Conservation (phyloP, 164 flowering plant species). For the Platanus orientalis region DNA sequence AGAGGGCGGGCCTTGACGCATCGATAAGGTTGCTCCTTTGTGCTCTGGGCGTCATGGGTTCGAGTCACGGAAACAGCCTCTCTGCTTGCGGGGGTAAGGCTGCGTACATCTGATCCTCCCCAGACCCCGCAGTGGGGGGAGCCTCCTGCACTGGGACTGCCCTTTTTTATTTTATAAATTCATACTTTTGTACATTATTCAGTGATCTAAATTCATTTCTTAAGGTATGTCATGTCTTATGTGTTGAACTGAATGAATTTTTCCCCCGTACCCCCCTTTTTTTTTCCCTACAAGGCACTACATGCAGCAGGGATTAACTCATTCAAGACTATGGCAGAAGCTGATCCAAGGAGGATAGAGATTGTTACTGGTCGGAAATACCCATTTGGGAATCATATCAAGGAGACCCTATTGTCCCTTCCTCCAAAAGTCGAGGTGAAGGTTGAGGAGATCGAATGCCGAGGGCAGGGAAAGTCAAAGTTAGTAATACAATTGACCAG, state of each 20-base stretch:
- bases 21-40: too few species aligned
- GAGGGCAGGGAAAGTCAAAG: slow-evolving; percentile 61
- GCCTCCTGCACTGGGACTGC: too few species aligned
- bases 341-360: slow-evolving; percentile 95
- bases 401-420: slow-evolving; percentile 72
- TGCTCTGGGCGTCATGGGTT: too few species aligned
- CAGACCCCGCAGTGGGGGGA: too few species aligned
- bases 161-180: neutral
- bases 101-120: too few species aligned
- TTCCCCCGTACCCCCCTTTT: neutral
- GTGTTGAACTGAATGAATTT: slow-evolving; percentile 1
- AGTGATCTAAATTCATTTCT: slow-evolving; percentile 1
- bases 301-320: slow-evolving; percentile 73
- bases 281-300: slow-evolving; percentile 54
- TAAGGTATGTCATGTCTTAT: neutral
- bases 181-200: neutral
- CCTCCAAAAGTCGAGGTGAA: slow-evolving; percentile 83
- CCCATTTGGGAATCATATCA: slow-evolving; percentile 96
- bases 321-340: slow-evolving; percentile 71
- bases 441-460: slow-evolving; percentile 51
- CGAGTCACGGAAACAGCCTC: too few species aligned
- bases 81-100: too few species aligned
- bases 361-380: slow-evolving; percentile 86
- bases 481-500: slow-evolving; percentile 61
- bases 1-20: too few species aligned